Evolutionary conservation across 2,329 filamentous ascomycete species (phyloP), one percentile per base, ranked within the genome.

Genomic region (Epichloe gansuensis): DNA sequence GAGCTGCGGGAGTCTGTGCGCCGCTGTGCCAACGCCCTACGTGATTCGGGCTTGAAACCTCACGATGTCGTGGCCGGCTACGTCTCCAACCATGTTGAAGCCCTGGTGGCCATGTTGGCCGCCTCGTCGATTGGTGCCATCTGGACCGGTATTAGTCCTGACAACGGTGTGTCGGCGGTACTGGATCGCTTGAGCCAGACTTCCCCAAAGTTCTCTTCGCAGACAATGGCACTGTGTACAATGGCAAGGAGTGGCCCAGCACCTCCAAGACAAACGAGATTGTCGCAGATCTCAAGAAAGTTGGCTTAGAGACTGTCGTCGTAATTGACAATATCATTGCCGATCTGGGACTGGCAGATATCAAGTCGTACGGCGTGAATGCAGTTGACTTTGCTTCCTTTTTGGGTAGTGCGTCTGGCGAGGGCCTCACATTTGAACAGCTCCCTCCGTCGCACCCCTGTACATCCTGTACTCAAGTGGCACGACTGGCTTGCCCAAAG

Each of bases 401-500:
- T 55, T 60, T 80, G 46, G 62, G 61, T n/a, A 55, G 58, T 31
- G 66, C 74, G 1, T 65, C 72, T 0, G 64, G 75, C 37, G 67
- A 69, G 17, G 68, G 69, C 52, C 75, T 84, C 45, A 68, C 65
- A 23, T 97, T 97, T 65, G 80, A 82, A 60, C 88, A 90, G 64
- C 78, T 97, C 8, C 78, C 82, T 1, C 84, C 93, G 1, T 87
- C 91, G 21, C 89, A 95, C 91, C 91, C 0, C 81, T 96, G 3
- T 97, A 96, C 64, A 90, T 98, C 46, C 77, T 97, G 37, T 98
- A 95, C 69, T 94, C 87, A 1, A 91, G 86, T 46, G 93, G 93
- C 23, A 98, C 93, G 0, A 97, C 93, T 0, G 80, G 80, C 13
- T 72, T 83, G 17, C 91, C 93, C 6, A 97, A 97, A 68, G 91